Evolutionary conservation across 352 stramenopile genomes (phyloP), one percentile per base, ranked within the genome.

Genomic region (Phytopythium cucurbitacearum): DNA sequence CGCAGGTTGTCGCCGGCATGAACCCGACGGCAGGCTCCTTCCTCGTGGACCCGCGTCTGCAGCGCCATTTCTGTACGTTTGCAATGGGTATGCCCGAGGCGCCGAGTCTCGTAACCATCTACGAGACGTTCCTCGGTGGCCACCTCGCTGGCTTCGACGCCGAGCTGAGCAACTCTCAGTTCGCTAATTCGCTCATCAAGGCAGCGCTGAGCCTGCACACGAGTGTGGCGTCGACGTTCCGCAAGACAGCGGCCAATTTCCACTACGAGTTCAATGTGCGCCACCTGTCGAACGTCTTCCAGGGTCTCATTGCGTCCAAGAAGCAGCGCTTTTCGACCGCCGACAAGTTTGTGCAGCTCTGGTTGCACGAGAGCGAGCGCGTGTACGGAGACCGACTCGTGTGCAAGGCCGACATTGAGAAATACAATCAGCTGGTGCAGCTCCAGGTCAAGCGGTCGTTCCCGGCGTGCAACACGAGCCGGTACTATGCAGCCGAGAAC

Each of bases 211-310:
- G 83, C 37, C 68, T 99, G 11, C 95, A 99, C 56, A 80, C 79
- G 40, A 88, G 84, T 33, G 88, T 98, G 28, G 80, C 91, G 13
- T 76, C 87, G 40, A 97, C 87, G 10, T 95, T 98, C 68, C 76
- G 88, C n/a, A 98, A 98, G 64, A 98, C 93, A 0, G 94, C 95
- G 4, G 81, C 84, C 5, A 98, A 98, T 59, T 98, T 98, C 60
- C 95, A 98, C 74, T 98, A 98, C 70, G 93, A 98, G 71, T 98
- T 98, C 65, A 98, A 98, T 50, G 96, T 98, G 41, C 88, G 95
- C 5, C 89, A 98, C 62, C 76, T 98, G 33, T 95, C 80, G 37
- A 98, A 98, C 55, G 90, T 98, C 0, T 98, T 98, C 65, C 95
- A 98, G 64, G 95, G 95, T 4, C 69, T 98, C 16, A 94, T 98